Percentiles rank a stretch among this genome's conserved stretches.
Evolutionary conservation across 2,329 filamentous ascomycete genomes (phyloP).

Genomic region (Alternaria triticimaculans): DNA sequence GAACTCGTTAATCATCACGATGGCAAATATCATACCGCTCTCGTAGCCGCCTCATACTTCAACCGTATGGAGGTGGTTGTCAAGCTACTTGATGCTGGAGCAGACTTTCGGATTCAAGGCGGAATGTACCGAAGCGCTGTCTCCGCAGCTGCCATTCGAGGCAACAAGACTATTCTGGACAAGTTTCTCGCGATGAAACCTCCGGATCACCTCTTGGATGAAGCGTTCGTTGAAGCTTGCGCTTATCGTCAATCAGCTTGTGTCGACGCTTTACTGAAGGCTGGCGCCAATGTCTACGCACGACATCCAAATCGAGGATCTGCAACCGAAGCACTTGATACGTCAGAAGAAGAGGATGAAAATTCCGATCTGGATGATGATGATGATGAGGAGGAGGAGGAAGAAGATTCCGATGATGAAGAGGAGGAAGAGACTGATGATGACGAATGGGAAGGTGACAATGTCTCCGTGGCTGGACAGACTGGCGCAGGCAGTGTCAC

Average conservation of each 20-base stretch:
- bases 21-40: conserved; percentile 28
- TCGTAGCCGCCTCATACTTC: conserved; percentile 32
- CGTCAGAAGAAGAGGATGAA: conserved; percentile 14
- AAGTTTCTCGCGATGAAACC: conserved; percentile 22
- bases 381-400: conserved; percentile 16
- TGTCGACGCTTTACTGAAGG: conserved; percentile 27
- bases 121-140: conserved; percentile 27
- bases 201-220: conserved; percentile 28
- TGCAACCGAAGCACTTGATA: conserved; percentile 20
- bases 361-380: conserved; percentile 30
- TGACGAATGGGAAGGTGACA: conserved; percentile 22
- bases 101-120: conserved; percentile 24
- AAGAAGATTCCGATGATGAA: conserved; percentile 8
- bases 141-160: conserved; percentile 24
- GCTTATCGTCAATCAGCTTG: conserved; percentile 25
- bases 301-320: conserved; percentile 21
- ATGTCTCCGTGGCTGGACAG: conserved; percentile 11
- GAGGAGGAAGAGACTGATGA: conserved; percentile 20
- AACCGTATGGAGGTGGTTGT: conserved; percentile 23
- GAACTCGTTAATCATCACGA: conserved; percentile 23
- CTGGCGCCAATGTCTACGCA: conserved; percentile 25
- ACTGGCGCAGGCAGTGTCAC: conserved; percentile 27
- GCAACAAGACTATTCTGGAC: conserved; percentile 24
- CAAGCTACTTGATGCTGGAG: conserved; percentile 25
- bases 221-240: conserved; percentile 29